Evolutionary conservation across 2,329 filamentous ascomycete species (phyloP).

Genomic region (Plectosphaerella sp.): DNA sequence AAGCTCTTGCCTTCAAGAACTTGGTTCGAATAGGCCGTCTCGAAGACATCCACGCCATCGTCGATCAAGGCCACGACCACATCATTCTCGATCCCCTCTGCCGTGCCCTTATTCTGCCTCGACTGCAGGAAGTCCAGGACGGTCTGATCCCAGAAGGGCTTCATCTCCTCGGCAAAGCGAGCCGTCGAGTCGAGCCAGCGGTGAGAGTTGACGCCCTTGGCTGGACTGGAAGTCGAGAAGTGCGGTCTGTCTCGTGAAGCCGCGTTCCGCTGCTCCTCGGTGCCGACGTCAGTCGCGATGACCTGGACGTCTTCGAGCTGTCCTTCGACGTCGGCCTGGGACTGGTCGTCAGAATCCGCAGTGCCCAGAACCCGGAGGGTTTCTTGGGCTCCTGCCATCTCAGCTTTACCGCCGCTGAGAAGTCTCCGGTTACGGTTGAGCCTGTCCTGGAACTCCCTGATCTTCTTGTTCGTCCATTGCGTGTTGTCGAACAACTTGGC

Average conservation of each 20-base stretch:
- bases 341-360: too few relatives aligned
- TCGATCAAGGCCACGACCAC: constrained; percentile 32
- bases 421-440: neutral
- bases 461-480: neutral
- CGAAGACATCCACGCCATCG: constrained; percentile 27
- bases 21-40: constrained; percentile 14
- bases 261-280: neutral
- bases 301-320: neutral
- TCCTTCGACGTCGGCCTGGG: neutral
- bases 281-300: neutral
- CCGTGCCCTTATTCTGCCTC: neutral
- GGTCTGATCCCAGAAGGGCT: neutral
- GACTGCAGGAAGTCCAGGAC: neutral
- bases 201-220: neutral
- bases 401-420: too few relatives aligned
- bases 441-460: neutral
- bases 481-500: neutral
- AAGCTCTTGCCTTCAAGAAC: constrained; percentile 22
- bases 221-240: neutral
- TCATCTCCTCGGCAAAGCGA: neutral
- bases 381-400: too few relatives aligned
- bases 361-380: too few relatives aligned
- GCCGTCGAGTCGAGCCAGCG: neutral
- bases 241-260: neutral
- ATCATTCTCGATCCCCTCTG: neutral